These are phyloP conservation scores for Colletotrichum sp. DNA, from an alignment of 2,329 filamentous ascomycete species.

Conservation along the genomic window DNA sequence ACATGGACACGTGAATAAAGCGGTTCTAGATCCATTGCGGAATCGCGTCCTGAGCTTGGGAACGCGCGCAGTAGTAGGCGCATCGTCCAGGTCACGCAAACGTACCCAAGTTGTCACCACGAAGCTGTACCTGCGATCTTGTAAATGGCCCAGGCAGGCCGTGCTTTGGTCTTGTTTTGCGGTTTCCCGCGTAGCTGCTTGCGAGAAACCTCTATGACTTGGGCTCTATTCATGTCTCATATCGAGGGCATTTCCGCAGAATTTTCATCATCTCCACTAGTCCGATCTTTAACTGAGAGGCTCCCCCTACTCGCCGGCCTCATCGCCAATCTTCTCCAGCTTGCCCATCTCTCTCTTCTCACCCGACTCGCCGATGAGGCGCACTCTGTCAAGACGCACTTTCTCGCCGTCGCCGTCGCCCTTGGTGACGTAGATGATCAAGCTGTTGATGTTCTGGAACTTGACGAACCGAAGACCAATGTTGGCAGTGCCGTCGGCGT, in stretches of 20 bases:
- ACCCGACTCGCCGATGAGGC: constrained; percentile 85
- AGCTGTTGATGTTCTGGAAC: constrained; percentile 89
- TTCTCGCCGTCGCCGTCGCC: constrained; percentile 85
- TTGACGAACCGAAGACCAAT: constrained; percentile 88
- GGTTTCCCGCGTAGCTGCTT: neutral
- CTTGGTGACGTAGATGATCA: constrained; percentile 89
- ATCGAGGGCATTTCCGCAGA: neutral
- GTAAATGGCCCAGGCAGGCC: neutral
- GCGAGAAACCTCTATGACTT: constrained; percentile 3
- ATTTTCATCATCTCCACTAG: neutral
- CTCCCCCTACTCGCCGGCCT: constrained; percentile 60
- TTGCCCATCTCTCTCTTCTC: constrained; percentile 94
- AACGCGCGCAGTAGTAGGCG: neutral
- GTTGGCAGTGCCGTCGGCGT: constrained; percentile 75
- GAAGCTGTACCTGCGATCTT: neutral
- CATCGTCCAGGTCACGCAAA: neutral
- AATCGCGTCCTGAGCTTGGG: neutral
- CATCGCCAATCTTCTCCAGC: constrained; percentile 91
- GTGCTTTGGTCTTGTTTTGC: neutral
- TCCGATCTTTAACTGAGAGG: neutral
- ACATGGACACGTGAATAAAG: neutral
- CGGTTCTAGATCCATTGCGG: neutral
- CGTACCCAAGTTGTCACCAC: neutral
- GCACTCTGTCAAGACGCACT: constrained; percentile 80
- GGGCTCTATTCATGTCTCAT: constrained; percentile 22